Evolutionary conservation across 2,329 filamentous ascomycete genomes (phyloP), one percentile per base, ranked within the genome.

Genomic region (Elsinoe necatrix): DNA sequence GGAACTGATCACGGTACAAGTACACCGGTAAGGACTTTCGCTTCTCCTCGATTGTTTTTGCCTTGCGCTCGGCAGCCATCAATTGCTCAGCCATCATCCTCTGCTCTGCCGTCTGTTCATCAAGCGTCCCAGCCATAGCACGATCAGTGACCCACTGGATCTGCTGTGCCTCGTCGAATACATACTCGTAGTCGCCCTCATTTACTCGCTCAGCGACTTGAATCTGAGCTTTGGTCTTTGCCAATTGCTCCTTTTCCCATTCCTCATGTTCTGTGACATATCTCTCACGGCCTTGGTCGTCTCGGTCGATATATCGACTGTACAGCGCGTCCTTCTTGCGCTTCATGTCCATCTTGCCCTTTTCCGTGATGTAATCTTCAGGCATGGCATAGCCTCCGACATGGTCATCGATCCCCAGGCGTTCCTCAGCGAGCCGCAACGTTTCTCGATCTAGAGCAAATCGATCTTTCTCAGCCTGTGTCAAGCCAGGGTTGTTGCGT

Each of bases 241-340:
- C 80, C 0, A 86, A 81, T 72, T 97, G 92, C 67, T 97, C 92
- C 58, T 83, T 77, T 69, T 98, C 93, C 92, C 92, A 98, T 66
- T 95, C 88, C 60, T 98, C 91, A 61, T 95, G 87, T 69, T 98
- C 93, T 0, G 90, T 95, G 58, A 95, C 82, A 64, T 89, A 95
- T 64, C 85, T 86, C 68, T 96, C 92, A 61, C 93, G 85, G 3
- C 91, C 91, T 64, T 85, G 85, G 64, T 95, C 88, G 64, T 95
- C 90, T 59, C 82, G 81, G 61, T 96, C 91, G 2, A 95, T 85
- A 63, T 95, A 92, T 52, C 91, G 83, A 69, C 89, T 91, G 72
- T 95, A 95, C 9, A 98, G 78, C 0, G 88, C 89, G 21, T 95
- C 88, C 61, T 93, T 83, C 69, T 97, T 97, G 68, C 87, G 87